Conservation (phyloP, 257 asterid genomes). For the Echium plantagineum region DNA sequence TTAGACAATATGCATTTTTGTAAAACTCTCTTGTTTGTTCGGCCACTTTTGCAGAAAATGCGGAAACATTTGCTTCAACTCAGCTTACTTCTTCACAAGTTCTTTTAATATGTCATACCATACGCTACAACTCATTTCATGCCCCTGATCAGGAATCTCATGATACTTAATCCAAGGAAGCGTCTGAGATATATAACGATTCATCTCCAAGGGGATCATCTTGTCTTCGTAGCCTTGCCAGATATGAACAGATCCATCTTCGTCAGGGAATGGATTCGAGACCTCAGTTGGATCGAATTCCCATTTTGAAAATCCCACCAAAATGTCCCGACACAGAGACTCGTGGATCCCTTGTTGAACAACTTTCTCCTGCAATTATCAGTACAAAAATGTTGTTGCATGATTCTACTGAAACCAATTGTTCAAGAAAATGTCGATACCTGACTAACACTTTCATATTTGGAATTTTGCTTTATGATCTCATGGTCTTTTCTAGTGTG, state of each 20-base stretch:
- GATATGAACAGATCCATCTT: constrained; percentile 56
- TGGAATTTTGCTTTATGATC: constrained; percentile 31
- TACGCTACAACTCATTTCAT: constrained; percentile 35
- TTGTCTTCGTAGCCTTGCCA: constrained; percentile 74
- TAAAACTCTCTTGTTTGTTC: too few relatives aligned
- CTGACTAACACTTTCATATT: constrained; percentile 36
- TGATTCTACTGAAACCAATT: background rate
- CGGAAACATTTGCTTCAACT: too few relatives aligned
- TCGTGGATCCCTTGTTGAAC: constrained; percentile 60
- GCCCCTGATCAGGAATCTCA: constrained; percentile 63
- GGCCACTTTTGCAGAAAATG: too few relatives aligned
- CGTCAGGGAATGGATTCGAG: constrained; percentile 46
- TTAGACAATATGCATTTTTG: too few relatives aligned
- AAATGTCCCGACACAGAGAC: constrained; percentile 45
- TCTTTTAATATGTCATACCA: constrained; percentile 48
- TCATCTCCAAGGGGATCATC: constrained; percentile 32
- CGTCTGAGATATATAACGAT: constrained; percentile 30
- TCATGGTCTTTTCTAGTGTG: constrained; percentile 49
- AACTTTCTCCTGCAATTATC: constrained; percentile 36
- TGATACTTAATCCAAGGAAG: constrained; percentile 73
- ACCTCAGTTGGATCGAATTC: constrained; percentile 52
- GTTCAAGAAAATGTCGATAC: constrained; percentile 21
- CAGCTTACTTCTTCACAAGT: constrained; percentile 20
- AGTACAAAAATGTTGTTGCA: background rate
- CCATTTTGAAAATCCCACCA: constrained; percentile 44